Conservation (phyloP, 345 rosid genomes). For the sweet orange (Citrus sinensis) region DVS_A1.0 CM039163.1:14843001-14843500, state of each 20-base stretch:
- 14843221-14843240: background rate
- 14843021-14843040: background rate
- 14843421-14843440: no score
- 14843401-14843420: no score
- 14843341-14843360: no score
- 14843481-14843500: no score
- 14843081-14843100: background rate
- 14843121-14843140: background rate
- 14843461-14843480: no score
- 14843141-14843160: background rate
- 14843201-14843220: slow-evolving; percentile 7
- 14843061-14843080: background rate
- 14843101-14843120: background rate
- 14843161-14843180: background rate
- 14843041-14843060: background rate
- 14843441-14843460: no score
- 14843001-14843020: background rate
- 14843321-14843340: background rate
- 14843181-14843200: slow-evolving; percentile 1
- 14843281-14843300: background rate
- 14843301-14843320: background rate
- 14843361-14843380: no score
- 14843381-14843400: no score
- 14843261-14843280: background rate
- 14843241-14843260: background rate